Conservation (phyloP, 148 eudicot genomes). For the Chenopodium quinoa region DNA sequence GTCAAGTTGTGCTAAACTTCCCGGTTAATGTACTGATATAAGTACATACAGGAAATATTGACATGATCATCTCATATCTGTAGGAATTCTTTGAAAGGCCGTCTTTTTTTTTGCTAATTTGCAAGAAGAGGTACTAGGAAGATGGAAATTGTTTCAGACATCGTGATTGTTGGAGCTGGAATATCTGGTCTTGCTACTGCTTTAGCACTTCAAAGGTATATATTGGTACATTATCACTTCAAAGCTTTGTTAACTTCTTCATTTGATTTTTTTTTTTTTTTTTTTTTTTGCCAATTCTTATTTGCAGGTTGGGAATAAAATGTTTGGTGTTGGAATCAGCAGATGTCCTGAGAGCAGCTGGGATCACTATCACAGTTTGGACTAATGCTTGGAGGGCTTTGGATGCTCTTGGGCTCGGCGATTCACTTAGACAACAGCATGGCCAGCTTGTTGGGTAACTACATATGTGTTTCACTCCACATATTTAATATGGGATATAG, state of each 20-base stretch:
- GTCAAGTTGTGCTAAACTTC: too few species aligned
- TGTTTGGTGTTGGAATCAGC: conserved; percentile 56
- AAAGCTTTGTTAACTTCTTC: too few species aligned
- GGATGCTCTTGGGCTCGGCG: conserved; percentile 45
- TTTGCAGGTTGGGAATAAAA: conserved; percentile 41
- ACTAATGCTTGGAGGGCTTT: conserved; percentile 53
- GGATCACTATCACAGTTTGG: conserved; percentile 43
- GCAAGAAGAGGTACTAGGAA: background rate
- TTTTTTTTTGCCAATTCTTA: too few species aligned
- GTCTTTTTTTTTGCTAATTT: too few species aligned
- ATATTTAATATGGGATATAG: too few species aligned
- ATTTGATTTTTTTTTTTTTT: too few species aligned
- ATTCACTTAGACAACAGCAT: conserved; percentile 36
- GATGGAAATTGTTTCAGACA: conserved; percentile 27
- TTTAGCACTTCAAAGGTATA: conserved; percentile 54
- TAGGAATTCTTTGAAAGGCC: too few species aligned
- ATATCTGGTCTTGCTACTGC: conserved; percentile 40
- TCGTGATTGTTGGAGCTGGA: conserved; percentile 39
- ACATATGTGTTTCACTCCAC: background rate
- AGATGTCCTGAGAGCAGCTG: conserved; percentile 38
- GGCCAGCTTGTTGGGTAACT: conserved; percentile 33
- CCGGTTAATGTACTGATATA: too few species aligned
- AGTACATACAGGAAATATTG: too few species aligned
- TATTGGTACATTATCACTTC: too few species aligned
- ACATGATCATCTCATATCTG: too few species aligned